phyloP scores from a whole-genome alignment of 805 yeast species.

The Candida dajiaensis region DNA sequence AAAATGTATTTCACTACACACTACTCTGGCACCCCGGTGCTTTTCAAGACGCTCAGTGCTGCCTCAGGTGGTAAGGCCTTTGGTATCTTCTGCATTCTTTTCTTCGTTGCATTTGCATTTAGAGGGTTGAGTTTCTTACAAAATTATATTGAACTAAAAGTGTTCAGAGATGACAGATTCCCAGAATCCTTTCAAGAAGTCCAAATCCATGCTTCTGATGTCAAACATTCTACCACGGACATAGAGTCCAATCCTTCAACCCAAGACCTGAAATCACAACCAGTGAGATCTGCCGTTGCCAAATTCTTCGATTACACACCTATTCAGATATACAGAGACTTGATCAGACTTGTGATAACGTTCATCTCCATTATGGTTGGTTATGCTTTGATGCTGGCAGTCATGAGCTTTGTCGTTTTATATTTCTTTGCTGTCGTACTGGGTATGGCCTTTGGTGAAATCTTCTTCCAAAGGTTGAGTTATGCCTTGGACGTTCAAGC shows the following conservation, averaged over 20 bases:
- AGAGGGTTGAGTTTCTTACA: slow-evolving; percentile 55
- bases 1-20: slow-evolving; percentile 48
- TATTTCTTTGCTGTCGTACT: slow-evolving; percentile 70
- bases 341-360: slow-evolving; percentile 47
- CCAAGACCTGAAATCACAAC: neutral
- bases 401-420: slow-evolving; percentile 61
- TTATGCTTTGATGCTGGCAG: slow-evolving; percentile 71
- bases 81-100: slow-evolving; percentile 62
- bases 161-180: slow-evolving; percentile 27
- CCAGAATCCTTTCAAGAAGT: neutral
- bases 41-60: slow-evolving; percentile 53
- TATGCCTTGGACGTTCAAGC: slow-evolving; percentile 6
- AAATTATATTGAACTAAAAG: slow-evolving; percentile 61
- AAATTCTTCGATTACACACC: slow-evolving; percentile 30
- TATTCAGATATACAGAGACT: slow-evolving; percentile 41
- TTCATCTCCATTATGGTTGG: slow-evolving; percentile 62
- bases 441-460: slow-evolving; percentile 67
- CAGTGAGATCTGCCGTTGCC: slow-evolving; percentile 19
- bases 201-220: neutral
- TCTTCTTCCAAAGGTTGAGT: slow-evolving; percentile 56
- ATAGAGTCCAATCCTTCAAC: slow-evolving; percentile 1
- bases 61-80: slow-evolving; percentile 54
- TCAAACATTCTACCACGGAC: neutral
- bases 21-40: slow-evolving; percentile 52
- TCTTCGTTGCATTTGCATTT: slow-evolving; percentile 51